These are phyloP conservation scores for Solanum paucissectum DNA, from an alignment of 257 asterid species.

Conservation along the genomic window DNA sequence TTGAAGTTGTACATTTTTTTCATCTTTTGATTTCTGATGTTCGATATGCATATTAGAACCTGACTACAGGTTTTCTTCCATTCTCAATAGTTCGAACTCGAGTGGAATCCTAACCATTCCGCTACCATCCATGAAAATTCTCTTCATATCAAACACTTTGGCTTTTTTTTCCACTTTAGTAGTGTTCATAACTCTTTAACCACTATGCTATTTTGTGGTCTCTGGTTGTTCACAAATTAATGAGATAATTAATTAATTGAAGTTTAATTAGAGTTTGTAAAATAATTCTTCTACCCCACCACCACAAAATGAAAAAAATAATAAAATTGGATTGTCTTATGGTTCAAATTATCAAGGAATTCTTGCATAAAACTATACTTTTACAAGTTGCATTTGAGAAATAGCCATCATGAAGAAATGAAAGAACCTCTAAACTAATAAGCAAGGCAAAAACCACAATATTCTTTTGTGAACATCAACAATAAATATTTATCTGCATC, in stretches of 20 bases:
- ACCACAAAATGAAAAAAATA: background rate
- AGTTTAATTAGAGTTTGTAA: background rate
- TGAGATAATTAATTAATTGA: background rate
- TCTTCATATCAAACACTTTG: too few species aligned
- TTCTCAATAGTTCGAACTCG: background rate
- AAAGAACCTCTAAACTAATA: background rate
- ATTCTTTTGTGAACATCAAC: background rate
- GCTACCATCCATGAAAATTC: background rate
- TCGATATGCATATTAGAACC: too few species aligned
- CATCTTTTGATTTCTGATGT: background rate
- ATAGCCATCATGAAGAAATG: background rate
- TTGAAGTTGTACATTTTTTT: background rate
- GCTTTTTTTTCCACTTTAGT: background rate
- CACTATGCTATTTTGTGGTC: background rate
- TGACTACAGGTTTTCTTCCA: background rate
- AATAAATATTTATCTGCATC: background rate
- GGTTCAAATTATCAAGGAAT: background rate
- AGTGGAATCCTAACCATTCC: background rate
- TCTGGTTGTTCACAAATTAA: background rate
- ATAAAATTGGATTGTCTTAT: background rate
- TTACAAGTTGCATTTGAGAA: background rate
- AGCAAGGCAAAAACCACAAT: background rate
- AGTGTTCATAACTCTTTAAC: background rate
- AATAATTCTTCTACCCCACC: background rate
- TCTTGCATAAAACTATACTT: background rate